Evolutionary conservation across 306 rosid genomes (phyloP), one percentile per base, ranked within the genome.

Genomic region (Purshia tridentata): DNA sequence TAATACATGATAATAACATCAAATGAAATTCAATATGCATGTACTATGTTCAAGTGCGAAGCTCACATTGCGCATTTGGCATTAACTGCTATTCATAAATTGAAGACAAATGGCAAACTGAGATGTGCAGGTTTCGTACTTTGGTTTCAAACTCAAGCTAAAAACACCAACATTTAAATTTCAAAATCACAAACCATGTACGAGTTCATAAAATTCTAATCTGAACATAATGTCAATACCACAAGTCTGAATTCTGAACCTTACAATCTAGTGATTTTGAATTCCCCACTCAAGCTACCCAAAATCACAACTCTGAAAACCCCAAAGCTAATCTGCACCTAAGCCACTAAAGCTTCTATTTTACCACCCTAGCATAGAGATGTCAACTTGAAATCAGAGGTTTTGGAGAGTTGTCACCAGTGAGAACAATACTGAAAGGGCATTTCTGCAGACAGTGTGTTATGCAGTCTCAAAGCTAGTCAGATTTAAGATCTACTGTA

Each of bases 401-500:
- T 76, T 84, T 46, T 61, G 9, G 64, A 72, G 80, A 77, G 71
- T 62, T 66, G 12, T 68, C 81, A 76, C 57, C 23, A 20, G 72
- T 16, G 63, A 79, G 70, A 74, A 45, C 52, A 59, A 23, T 76
- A 52, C 77, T 45, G 70, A 66, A 57, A 63, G 76, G 61, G 47
- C 62, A 39, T 39, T 75, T 45, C 74, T 60, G 82, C 65, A 67
- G 71, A 67, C 22, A 70, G 50, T 45, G 50, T 45, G 56, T 8
- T 72, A 64, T 29, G 65, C 62, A 15, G 50, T 75, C 71, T 45
- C 66, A 44, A 11, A 23, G 65, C 85, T 83, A 86, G 40, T 86
- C 88, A 29, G 83, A 82, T 79, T 93, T 91, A 14, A 23, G 63
- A 81, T 67, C 84, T 69, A 73, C 87, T 16, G 62, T 29, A 48